Conservation (phyloP, 1,284 basidiomycete genomes). For the Cutaneotrichosporon curvatum region DNA sequence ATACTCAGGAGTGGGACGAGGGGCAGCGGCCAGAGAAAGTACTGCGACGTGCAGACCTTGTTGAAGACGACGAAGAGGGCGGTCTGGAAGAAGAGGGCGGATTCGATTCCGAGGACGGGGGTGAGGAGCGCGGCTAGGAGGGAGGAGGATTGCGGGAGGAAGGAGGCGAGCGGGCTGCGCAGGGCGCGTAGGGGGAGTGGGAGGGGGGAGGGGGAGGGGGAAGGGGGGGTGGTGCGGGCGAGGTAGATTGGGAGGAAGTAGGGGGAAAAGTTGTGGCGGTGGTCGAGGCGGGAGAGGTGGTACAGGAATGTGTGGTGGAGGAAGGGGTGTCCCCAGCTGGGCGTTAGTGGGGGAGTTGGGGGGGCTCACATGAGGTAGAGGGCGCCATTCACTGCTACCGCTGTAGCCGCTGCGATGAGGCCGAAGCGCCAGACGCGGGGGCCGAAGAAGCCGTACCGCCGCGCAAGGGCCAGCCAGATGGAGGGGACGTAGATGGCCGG, state of each 20-base stretch:
- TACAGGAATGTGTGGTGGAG: slow-evolving; percentile 89
- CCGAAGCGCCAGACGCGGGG: slow-evolving; percentile 60
- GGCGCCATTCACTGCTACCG: slow-evolving; percentile 56
- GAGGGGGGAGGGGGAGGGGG: background rate
- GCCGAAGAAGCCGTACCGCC: slow-evolving; percentile 51
- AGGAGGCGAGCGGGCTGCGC: slow-evolving; percentile 37
- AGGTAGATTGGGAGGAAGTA: slow-evolving; percentile 96
- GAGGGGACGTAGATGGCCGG: slow-evolving; percentile 82
- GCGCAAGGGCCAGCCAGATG: slow-evolving; percentile 59
- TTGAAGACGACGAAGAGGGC: slow-evolving; percentile 88
- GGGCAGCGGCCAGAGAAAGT: slow-evolving; percentile 96
- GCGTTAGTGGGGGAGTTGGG: background rate
- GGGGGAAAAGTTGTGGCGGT: slow-evolving; percentile 95
- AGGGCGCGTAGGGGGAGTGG: slow-evolving; percentile 12
- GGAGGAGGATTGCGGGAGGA: slow-evolving; percentile 48
- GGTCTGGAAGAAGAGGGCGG: slow-evolving; percentile 79
- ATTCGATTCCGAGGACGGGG: slow-evolving; percentile 54
- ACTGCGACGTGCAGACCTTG: slow-evolving; percentile 98
- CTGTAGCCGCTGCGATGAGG: slow-evolving; percentile 60
- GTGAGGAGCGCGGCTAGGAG: slow-evolving; percentile 31
- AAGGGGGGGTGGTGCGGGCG: slow-evolving; percentile 2
- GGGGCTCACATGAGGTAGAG: slow-evolving; percentile 71
- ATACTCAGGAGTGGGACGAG: slow-evolving; percentile 75
- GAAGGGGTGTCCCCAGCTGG: slow-evolving; percentile 88
- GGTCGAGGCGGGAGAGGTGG: slow-evolving; percentile 82